These are phyloP conservation scores for Biscogniauxia sp. DNA, from an alignment of 2,329 filamentous ascomycete species.

Conservation along the genomic window DNA sequence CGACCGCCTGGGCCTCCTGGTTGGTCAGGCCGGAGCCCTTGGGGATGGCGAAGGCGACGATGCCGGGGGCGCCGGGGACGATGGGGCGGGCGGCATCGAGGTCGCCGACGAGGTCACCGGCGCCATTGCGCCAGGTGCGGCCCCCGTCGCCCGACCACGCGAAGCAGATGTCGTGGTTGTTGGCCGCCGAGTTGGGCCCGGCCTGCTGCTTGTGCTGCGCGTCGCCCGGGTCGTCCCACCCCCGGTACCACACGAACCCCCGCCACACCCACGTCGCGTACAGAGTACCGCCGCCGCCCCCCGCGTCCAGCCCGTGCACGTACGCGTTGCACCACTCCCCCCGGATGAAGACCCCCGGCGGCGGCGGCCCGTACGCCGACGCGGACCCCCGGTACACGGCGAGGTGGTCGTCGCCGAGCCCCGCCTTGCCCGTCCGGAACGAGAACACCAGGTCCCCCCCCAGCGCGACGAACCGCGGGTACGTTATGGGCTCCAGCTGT, in stretches of 20 bases:
- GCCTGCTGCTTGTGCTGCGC: conserved; percentile 41
- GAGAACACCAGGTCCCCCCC: conserved; percentile 42
- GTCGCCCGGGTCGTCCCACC: conserved; percentile 41
- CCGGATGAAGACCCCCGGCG: conserved; percentile 48
- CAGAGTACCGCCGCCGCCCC: conserved; percentile 30
- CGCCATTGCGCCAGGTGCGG: conserved; percentile 41
- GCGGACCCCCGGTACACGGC: conserved; percentile 38
- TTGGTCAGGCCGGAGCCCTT: conserved; percentile 47
- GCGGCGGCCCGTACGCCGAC: conserved; percentile 36
- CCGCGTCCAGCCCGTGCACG: conserved; percentile 46
- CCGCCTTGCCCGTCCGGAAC: conserved; percentile 50
- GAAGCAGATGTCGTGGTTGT: conserved; percentile 51
- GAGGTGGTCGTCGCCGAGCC: conserved; percentile 47
- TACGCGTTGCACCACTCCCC: conserved; percentile 50
- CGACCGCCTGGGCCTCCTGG: conserved; percentile 49
- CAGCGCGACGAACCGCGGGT: conserved; percentile 46
- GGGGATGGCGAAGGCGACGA: conserved; percentile 44
- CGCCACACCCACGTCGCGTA: conserved; percentile 51
- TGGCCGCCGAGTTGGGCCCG: conserved; percentile 43
- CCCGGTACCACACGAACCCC: conserved; percentile 43
- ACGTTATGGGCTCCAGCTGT: conserved; percentile 43
- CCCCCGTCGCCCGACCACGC: conserved; percentile 46
- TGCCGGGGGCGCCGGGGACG: conserved; percentile 38
- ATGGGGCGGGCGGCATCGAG: conserved; percentile 37
- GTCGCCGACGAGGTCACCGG: conserved; percentile 34